Percentiles rank a stretch among this genome's conserved stretches.
phyloP scores from a whole-genome alignment of 768 basidiomycete species.

The Dictyophora rubrovolvata region DNA sequence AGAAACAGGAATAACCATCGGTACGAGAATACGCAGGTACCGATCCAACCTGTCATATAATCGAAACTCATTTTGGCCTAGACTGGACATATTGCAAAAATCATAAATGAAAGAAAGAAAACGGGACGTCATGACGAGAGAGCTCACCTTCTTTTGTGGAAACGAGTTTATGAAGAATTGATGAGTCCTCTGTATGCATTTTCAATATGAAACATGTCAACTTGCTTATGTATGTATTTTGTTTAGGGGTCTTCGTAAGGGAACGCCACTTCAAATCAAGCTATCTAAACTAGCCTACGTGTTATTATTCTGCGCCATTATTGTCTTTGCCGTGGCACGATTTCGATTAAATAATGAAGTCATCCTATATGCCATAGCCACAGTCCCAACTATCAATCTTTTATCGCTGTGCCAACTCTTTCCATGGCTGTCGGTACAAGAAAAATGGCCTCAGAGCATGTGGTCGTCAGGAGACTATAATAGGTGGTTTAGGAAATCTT shows the following conservation, averaged over 20 bases:
- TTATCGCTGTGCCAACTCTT: constrained; percentile 39
- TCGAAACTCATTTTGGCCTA: not conserved
- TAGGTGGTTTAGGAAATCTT: constrained; percentile 43
- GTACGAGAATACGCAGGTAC: constrained; percentile 40
- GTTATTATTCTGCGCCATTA: constrained; percentile 14
- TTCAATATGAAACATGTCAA: not conserved
- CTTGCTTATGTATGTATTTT: not conserved
- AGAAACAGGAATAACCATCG: constrained; percentile 35
- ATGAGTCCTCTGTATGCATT: not conserved
- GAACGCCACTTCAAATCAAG: constrained; percentile 16
- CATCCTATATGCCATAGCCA: constrained; percentile 15
- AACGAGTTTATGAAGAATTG: not conserved
- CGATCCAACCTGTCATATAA: not conserved
- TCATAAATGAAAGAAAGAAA: not conserved
- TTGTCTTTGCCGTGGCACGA: constrained; percentile 16
- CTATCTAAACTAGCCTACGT: constrained; percentile 16
- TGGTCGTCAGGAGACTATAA: constrained; percentile 43
- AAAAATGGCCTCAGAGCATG: constrained; percentile 37
- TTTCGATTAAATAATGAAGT: constrained; percentile 13
- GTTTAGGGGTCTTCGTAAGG: constrained; percentile 16
- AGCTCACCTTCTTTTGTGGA: not conserved
- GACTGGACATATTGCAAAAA: not conserved
- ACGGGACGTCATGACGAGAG: not conserved
- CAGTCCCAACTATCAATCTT: constrained; percentile 5
- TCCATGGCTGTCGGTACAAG: constrained; percentile 36